Conservation (phyloP, 2,329 filamentous ascomycete species). For the Exophiala sp. region DNA sequence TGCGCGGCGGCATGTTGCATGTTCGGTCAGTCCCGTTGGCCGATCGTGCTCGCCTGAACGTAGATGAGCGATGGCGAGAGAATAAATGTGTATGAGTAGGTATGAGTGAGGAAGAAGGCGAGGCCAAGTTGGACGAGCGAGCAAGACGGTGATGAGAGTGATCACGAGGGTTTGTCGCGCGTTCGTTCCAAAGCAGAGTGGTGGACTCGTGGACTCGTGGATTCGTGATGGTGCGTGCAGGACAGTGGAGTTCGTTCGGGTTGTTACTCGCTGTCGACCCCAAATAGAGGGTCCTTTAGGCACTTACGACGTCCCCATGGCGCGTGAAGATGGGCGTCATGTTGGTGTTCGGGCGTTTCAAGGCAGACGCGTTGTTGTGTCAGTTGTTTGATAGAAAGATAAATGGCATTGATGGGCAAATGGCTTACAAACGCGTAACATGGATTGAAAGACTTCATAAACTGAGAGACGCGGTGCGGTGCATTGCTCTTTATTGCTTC, state of each 20-base stretch:
- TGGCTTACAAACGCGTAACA: background rate
- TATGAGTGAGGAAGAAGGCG: background rate
- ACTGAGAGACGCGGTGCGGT: background rate
- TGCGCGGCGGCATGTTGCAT: conserved; percentile 20
- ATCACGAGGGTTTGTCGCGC: conserved; percentile 3
- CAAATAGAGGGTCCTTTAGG: background rate
- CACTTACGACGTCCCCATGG: conserved; percentile 1
- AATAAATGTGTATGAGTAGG: too few species aligned
- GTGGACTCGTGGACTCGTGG: background rate
- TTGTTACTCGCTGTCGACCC: background rate
- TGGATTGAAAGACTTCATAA: background rate
- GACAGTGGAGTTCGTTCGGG: background rate
- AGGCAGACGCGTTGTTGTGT: conserved; percentile 16
- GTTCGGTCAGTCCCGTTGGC: conserved; percentile 9
- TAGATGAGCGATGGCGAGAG: too few species aligned
- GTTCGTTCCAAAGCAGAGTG: too few species aligned
- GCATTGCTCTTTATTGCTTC: background rate
- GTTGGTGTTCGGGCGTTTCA: conserved; percentile 9
- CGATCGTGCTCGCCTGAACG: background rate
- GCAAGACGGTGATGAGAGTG: background rate
- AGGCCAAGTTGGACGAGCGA: background rate
- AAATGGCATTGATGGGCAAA: background rate
- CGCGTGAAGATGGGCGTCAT: too few species aligned
- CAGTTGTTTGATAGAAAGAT: too few species aligned
- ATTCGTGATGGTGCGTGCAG: background rate